Evolutionary conservation across 768 basidiomycete genomes (phyloP).

Genomic region (Scleroderma bovista): DNA sequence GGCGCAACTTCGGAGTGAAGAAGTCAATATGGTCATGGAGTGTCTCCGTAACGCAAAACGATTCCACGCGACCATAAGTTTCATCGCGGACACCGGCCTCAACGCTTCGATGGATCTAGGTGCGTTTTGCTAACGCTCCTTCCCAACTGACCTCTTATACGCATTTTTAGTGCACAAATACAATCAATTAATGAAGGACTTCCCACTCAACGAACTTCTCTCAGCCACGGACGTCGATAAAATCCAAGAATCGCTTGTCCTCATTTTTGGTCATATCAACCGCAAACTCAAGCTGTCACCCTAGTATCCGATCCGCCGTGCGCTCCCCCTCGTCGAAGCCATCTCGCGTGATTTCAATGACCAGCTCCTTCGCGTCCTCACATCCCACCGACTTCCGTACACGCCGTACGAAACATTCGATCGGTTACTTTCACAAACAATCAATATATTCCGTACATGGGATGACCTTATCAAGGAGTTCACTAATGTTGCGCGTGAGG

Average conservation of each 20-base stretch:
- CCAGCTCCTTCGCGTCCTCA: conserved; percentile 85
- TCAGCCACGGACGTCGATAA: conserved; percentile 96
- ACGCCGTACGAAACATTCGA: conserved; percentile 95
- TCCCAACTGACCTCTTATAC: background rate
- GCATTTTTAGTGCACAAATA: conserved; percentile 83
- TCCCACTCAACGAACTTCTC: conserved; percentile 93
- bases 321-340: conserved; percentile 94
- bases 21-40: conserved; percentile 90
- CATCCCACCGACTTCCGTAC: conserved; percentile 87
- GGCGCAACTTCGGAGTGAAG: conserved; percentile 83
- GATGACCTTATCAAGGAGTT: conserved; percentile 90
- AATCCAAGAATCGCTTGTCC: conserved; percentile 80
- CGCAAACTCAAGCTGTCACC: conserved; percentile 94
- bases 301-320: conserved; percentile 93
- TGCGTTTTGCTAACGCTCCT: conserved; percentile 32
- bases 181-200: conserved; percentile 98
- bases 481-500: conserved; percentile 87
- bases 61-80: conserved; percentile 95
- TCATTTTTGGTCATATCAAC: conserved; percentile 92
- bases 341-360: conserved; percentile 98
- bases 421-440: conserved; percentile 67
- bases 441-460: conserved; percentile 80
- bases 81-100: conserved; percentile 95
- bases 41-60: conserved; percentile 93
- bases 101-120: conserved; percentile 90